phyloP scores from a whole-genome alignment of 306 rosid species.

The Alnus glutinosa region DNA sequence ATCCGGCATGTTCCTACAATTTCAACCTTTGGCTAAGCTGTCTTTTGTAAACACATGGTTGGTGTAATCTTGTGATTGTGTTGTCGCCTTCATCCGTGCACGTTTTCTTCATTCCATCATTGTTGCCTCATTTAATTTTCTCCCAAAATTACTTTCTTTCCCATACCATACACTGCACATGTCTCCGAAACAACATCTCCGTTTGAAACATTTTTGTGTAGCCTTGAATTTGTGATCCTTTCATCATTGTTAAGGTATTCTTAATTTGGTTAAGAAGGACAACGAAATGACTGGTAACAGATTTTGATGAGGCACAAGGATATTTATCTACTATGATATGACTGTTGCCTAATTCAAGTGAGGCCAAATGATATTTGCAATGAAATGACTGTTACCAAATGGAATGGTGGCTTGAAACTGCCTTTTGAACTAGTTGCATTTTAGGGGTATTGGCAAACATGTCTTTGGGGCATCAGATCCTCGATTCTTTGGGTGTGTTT shows the following conservation, averaged over 20 bases:
- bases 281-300: neutral
- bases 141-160: neutral
- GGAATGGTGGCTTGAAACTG: neutral
- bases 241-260: neutral
- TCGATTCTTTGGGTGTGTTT: too few relatives aligned
- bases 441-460: neutral
- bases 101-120: neutral
- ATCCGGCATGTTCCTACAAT: neutral
- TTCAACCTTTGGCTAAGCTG: neutral
- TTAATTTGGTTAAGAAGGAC: neutral
- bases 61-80: too few relatives aligned
- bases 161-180: neutral
- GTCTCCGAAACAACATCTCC: neutral
- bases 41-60: too few relatives aligned
- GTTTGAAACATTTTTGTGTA: neutral
- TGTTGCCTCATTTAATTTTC: neutral
- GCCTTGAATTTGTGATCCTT: neutral
- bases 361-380: neutral
- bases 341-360: neutral
- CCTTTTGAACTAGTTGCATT: neutral
- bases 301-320: neutral
- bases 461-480: too few relatives aligned
- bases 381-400: conserved; percentile 3
- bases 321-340: neutral
- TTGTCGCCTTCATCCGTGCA: neutral